A percentile compares a stretch with the other conserved stretches of the same genome.
Conservation (phyloP, 345 rosid species). For the Lepidium didymum region DNA sequence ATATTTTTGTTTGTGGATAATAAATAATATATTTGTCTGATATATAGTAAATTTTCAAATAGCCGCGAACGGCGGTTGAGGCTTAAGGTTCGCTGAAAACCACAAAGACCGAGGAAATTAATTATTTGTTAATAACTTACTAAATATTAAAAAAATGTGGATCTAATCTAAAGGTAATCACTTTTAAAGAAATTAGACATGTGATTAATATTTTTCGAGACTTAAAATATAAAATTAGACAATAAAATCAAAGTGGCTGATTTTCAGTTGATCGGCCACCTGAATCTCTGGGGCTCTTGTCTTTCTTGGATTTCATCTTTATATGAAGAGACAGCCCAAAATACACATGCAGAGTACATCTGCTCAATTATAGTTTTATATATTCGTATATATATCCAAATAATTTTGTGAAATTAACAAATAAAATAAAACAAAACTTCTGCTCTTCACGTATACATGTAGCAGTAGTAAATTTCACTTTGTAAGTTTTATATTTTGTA, state of each 20-base stretch:
- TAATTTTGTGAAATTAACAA: too few relatives aligned
- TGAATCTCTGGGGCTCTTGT: slow-evolving; percentile 28
- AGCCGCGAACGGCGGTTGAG: slow-evolving; percentile 33
- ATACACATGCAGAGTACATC: slow-evolving; percentile 21
- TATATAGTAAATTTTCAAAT: slow-evolving; percentile 10
- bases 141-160: background rate
- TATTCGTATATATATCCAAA: background rate
- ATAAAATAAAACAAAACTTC: too few relatives aligned
- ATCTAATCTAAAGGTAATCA: background rate
- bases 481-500: too few relatives aligned
- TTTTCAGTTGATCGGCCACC: slow-evolving; percentile 26
- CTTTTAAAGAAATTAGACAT: background rate
- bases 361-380: background rate
- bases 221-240: slow-evolving; percentile 1
- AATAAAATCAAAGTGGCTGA: slow-evolving; percentile 26
- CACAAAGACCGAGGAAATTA: slow-evolving; percentile 27
- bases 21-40: slow-evolving; percentile 4
- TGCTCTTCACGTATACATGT: too few relatives aligned
- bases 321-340: slow-evolving; percentile 12
- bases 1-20: slow-evolving; percentile 8
- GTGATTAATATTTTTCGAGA: background rate
- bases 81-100: slow-evolving; percentile 32
- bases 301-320: slow-evolving; percentile 8
- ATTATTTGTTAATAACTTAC: background rate
- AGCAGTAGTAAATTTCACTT: too few relatives aligned